phyloP scores from a whole-genome alignment of 73 alveolate species.

The Paramecium caudatum region DNA sequence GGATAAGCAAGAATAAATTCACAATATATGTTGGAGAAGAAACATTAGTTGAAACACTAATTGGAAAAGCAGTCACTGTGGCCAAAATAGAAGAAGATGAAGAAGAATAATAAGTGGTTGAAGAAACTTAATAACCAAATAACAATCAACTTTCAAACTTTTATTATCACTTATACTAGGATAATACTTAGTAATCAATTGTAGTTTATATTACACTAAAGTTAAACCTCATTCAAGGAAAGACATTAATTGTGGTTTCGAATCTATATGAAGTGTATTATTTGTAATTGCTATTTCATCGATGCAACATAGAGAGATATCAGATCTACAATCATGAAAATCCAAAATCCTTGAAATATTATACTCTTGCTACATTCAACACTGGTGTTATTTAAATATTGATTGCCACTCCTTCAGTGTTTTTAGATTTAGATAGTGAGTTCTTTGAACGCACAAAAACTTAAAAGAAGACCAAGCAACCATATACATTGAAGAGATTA shows the following conservation, averaged over 20 bases:
- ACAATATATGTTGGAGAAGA: conserved; percentile 57
- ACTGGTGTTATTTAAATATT: conserved; percentile 69
- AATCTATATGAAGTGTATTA: conserved; percentile 27
- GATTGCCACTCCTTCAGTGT: conserved; percentile 60
- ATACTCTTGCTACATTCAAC: conserved; percentile 68
- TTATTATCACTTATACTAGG: conserved; percentile 17
- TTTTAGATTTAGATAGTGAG: conserved; percentile 63
- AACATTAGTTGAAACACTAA: background rate
- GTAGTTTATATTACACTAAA: conserved; percentile 20
- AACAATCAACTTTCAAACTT: background rate
- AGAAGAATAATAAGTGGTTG: conserved; percentile 3
- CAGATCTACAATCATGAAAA: conserved; percentile 73
- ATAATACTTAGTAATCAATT: background rate
- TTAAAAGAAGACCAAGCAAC: background rate
- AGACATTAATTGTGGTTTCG: conserved; percentile 44
- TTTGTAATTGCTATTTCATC: background rate
- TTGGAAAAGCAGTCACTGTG: conserved; percentile 58
- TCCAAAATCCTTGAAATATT: conserved; percentile 70
- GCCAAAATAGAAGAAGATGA: conserved; percentile 62
- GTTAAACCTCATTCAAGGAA: background rate
- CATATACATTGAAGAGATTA: conserved; percentile 65
- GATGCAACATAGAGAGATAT: conserved; percentile 47
- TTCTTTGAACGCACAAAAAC: conserved; percentile 57
- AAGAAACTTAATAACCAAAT: background rate
- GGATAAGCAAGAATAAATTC: conserved; percentile 11